These are phyloP conservation scores for Lentinus brumalis DNA, from an alignment of 768 basidiomycete species.

Conservation along the genomic window DNA sequence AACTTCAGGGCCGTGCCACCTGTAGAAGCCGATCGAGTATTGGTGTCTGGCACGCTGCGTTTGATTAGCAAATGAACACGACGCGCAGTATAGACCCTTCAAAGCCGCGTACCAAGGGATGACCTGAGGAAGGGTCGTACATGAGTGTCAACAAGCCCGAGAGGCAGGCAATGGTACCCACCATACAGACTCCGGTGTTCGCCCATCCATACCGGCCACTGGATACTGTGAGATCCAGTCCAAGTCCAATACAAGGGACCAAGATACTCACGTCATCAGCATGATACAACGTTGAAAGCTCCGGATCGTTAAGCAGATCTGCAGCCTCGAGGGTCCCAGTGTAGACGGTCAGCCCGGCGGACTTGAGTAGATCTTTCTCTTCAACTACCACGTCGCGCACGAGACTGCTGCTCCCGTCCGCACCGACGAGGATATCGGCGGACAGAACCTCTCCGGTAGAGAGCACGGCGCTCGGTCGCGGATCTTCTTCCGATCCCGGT, in stretches of 20 bases:
- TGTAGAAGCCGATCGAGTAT: conserved; percentile 33
- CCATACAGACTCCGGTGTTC: conserved; percentile 26
- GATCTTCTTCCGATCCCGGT: conserved; percentile 11
- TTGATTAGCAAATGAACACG: not conserved
- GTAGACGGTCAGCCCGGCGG: conserved; percentile 41
- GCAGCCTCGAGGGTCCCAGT: conserved; percentile 44
- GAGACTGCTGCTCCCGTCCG: conserved; percentile 55
- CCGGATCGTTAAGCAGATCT: conserved; percentile 41
- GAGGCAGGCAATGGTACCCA: conserved; percentile 4
- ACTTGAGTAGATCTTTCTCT: conserved; percentile 33
- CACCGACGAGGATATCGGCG: conserved; percentile 62
- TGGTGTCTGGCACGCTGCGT: conserved; percentile 41
- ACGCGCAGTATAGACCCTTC: not conserved
- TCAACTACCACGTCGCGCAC: conserved; percentile 37
- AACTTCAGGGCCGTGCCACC: no score
- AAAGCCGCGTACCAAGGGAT: conserved; percentile 24
- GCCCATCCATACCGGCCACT: conserved; percentile 35
- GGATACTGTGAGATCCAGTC: conserved; percentile 5
- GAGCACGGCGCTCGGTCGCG: conserved; percentile 28
- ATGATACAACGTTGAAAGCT: conserved; percentile 33
- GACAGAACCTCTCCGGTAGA: conserved; percentile 44
- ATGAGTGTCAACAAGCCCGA: not conserved
- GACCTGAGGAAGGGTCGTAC: conserved; percentile 17
- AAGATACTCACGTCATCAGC: conserved; percentile 34
- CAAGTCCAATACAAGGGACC: not conserved